phyloP scores from a whole-genome alignment of 805 yeast species.

The Barnettozyma botsteinii region DNA sequence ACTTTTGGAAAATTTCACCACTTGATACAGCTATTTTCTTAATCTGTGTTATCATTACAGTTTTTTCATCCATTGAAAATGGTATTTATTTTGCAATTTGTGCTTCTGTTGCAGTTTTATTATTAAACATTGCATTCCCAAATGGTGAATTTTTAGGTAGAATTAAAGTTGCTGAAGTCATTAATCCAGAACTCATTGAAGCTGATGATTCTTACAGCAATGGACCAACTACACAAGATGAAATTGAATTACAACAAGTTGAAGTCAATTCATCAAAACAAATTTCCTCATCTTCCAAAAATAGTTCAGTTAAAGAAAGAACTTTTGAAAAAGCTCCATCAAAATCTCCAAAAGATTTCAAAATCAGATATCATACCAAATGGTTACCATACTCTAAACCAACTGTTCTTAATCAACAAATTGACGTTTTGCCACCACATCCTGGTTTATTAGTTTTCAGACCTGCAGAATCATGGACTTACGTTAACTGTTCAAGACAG shows the following conservation, averaged over 20 bases:
- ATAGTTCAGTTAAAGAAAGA: neutral
- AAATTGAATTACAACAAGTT: slow-evolving; percentile 15
- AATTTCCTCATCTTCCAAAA: neutral
- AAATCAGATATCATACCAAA: slow-evolving; percentile 44
- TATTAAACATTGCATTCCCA: slow-evolving; percentile 75
- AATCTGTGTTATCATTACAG: slow-evolving; percentile 22
- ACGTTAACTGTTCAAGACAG: slow-evolving; percentile 74
- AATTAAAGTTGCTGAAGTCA: slow-evolving; percentile 64
- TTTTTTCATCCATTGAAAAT: slow-evolving; percentile 56
- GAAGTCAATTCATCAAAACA: neutral
- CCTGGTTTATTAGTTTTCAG: slow-evolving; percentile 86
- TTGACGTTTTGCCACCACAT: slow-evolving; percentile 71
- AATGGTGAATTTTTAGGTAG: slow-evolving; percentile 79
- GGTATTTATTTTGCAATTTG: slow-evolving; percentile 90
- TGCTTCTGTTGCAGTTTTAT: slow-evolving; percentile 69
- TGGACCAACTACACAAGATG: slow-evolving; percentile 5
- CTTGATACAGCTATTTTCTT: slow-evolving; percentile 21
- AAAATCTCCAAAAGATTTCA: slow-evolving; percentile 5
- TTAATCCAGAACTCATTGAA: slow-evolving; percentile 47
- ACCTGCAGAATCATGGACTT: slow-evolving; percentile 74
- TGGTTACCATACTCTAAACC: slow-evolving; percentile 60
- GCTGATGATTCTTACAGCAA: slow-evolving; percentile 11
- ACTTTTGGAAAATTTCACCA: slow-evolving; percentile 69
- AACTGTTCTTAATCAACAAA: slow-evolving; percentile 45
- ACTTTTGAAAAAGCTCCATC: slow-evolving; percentile 3